A percentile compares a stretch with the other conserved stretches of the same genome.
Conservation (phyloP, 2,329 filamentous ascomycete species). For the Microdochium trichocladiopsis region DNA sequence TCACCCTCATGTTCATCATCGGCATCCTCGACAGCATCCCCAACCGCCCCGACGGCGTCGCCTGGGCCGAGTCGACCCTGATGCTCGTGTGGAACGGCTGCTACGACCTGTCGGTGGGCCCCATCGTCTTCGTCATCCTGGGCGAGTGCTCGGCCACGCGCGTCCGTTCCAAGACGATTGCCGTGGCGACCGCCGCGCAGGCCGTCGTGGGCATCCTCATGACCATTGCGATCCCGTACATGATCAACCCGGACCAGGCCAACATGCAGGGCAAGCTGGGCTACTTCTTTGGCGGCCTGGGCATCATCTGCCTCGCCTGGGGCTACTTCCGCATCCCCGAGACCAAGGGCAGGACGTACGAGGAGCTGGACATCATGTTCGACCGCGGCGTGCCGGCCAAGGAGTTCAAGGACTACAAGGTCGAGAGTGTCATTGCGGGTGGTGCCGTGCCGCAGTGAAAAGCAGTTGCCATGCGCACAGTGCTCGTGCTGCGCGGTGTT, state of each 20-base stretch:
- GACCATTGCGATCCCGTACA: conserved; percentile 35
- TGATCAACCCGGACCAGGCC: conserved; percentile 34
- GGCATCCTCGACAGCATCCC: conserved; percentile 39
- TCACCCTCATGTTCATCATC: conserved; percentile 36
- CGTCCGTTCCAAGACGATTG: conserved; percentile 36
- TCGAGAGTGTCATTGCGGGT: not conserved
- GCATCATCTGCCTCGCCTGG: conserved; percentile 26
- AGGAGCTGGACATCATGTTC: conserved; percentile 1
- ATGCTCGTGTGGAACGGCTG: conserved; percentile 43
- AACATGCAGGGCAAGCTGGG: conserved; percentile 34
- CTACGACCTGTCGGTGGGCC: conserved; percentile 45
- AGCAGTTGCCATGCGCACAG: no score
- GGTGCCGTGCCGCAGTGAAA: not conserved
- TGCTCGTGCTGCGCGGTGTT: no score
- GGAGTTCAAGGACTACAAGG: not conserved
- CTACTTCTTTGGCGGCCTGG: conserved; percentile 31
- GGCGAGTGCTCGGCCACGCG: conserved; percentile 40
- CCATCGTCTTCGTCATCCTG: conserved; percentile 44
- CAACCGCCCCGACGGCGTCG: conserved; percentile 25
- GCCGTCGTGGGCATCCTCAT: conserved; percentile 31
- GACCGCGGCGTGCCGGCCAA: not conserved
- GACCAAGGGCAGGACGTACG: conserved; percentile 18
- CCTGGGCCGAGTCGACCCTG: conserved; percentile 41
- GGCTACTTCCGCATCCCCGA: conserved; percentile 22
- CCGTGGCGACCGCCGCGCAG: conserved; percentile 33